These are phyloP conservation scores for Candida gorgasii DNA, from an alignment of 805 yeast species.

Conservation along the genomic window DNA sequence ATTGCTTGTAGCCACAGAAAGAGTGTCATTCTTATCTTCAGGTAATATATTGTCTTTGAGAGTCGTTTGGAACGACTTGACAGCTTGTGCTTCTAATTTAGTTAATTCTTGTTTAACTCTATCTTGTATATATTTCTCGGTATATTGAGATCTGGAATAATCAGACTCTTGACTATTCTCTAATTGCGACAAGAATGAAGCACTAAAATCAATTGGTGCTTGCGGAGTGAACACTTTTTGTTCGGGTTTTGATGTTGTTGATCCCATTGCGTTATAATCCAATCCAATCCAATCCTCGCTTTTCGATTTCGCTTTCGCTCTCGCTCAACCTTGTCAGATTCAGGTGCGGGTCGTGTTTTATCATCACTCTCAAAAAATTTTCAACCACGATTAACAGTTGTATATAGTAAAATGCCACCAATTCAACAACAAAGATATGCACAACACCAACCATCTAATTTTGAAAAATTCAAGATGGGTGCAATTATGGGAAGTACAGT, in stretches of 20 bases:
- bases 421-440: slow-evolving; percentile 64
- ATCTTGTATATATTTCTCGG: slow-evolving; percentile 65
- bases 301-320: not conserved
- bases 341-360: slow-evolving; percentile 2
- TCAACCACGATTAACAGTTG: slow-evolving; percentile 4
- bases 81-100: slow-evolving; percentile 53
- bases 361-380: slow-evolving; percentile 9
- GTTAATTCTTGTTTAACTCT: slow-evolving; percentile 60
- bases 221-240: slow-evolving; percentile 66
- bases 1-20: slow-evolving; percentile 31
- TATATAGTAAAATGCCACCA: slow-evolving; percentile 51
- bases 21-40: slow-evolving; percentile 29
- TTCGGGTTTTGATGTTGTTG: slow-evolving; percentile 60
- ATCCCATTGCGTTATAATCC: slow-evolving; percentile 47
- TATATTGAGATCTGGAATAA: slow-evolving; percentile 68
- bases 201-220: slow-evolving; percentile 68
- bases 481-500: slow-evolving; percentile 91
- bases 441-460: slow-evolving; percentile 70
- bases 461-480: slow-evolving; percentile 98
- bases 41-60: slow-evolving; percentile 39
- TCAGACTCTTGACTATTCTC: slow-evolving; percentile 65
- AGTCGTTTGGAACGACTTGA: slow-evolving; percentile 51
- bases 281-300: not conserved
- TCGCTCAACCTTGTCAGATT: not conserved
- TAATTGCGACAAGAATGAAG: slow-evolving; percentile 61